Evolutionary conservation across 2,329 filamentous ascomycete genomes (phyloP).

Genomic region (Cercospora sesami): DNA sequence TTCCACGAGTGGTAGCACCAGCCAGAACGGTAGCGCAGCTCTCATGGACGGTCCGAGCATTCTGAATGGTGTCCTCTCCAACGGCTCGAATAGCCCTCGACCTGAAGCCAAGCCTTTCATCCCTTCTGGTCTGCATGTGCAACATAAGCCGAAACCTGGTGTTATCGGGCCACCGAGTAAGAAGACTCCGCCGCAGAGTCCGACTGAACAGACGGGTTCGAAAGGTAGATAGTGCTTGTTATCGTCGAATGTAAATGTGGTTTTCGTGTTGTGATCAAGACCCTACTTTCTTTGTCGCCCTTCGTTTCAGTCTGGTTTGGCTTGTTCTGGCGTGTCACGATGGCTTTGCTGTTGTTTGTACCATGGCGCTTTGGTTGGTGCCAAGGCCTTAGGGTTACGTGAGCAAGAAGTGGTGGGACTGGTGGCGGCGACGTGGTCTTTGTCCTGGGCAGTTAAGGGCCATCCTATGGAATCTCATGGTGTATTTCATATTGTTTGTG

Average conservation of each 20-base stretch:
- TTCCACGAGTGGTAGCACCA: constrained; percentile 27
- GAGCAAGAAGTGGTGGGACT: constrained; percentile 5
- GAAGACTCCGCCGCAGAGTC: constrained; percentile 30
- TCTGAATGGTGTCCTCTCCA: constrained; percentile 18
- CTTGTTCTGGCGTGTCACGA: not conserved
- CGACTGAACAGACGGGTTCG: constrained; percentile 26
- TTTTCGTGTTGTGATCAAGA: constrained; percentile 12
- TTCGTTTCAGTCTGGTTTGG: not conserved
- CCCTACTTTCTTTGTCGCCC: not conserved
- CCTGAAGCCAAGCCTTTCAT: constrained; percentile 39
- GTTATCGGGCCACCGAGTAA: constrained; percentile 32
- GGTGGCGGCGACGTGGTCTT: not conserved
- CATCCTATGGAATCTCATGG: not conserved
- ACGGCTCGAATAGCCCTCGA: constrained; percentile 38
- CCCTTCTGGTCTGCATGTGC: constrained; percentile 17
- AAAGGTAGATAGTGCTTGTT: constrained; percentile 33
- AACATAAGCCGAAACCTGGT: constrained; percentile 20
- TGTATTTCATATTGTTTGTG: not conserved
- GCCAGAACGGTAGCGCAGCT: constrained; percentile 25
- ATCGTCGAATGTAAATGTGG: constrained; percentile 25
- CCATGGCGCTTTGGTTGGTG: not conserved
- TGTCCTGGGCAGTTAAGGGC: not conserved
- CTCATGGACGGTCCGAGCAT: constrained; percentile 28
- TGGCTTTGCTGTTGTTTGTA: not conserved
- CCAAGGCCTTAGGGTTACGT: constrained; percentile 10